Conservation (phyloP, 805 yeast genomes). For the Saccharomycopsis olivae region DNA sequence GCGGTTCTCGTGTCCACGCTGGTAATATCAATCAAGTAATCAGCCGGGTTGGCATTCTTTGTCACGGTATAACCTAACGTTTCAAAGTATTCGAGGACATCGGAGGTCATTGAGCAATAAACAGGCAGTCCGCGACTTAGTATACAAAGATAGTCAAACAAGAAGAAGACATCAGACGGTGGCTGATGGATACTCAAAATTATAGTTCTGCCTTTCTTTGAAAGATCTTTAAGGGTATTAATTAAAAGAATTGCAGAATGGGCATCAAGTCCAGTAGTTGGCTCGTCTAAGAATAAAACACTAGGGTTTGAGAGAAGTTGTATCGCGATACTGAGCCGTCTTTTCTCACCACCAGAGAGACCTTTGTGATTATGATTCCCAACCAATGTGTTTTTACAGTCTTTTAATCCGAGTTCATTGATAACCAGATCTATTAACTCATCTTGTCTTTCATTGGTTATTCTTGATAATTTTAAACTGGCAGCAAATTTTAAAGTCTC, state of each 20-base stretch:
- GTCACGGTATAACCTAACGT: conserved; percentile 31
- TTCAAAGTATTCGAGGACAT: conserved; percentile 39
- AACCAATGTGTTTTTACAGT: conserved; percentile 48
- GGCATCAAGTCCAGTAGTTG: conserved; percentile 82
- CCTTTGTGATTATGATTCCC: conserved; percentile 42
- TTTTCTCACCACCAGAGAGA: conserved; percentile 76
- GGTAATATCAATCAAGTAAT: conserved; percentile 44
- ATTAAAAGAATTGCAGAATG: conserved; percentile 60
- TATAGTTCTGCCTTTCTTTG: conserved; percentile 56
- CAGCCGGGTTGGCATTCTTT: conserved; percentile 47
- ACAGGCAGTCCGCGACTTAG: conserved; percentile 53
- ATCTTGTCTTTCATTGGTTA: conserved; percentile 33
- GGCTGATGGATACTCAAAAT: conserved; percentile 80
- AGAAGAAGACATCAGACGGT: conserved; percentile 57
- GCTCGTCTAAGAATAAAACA: conserved; percentile 71
- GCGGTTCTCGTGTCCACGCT: conserved; percentile 41
- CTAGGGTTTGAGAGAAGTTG: conserved; percentile 72
- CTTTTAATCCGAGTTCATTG: conserved; percentile 53
- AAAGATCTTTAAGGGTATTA: conserved; percentile 46
- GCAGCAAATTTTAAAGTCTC: conserved; percentile 68
- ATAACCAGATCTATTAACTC: conserved; percentile 50
- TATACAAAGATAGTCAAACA: conserved; percentile 59
- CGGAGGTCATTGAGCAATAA: conserved; percentile 37
- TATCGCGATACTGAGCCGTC: conserved; percentile 68
- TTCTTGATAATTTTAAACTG: conserved; percentile 43